Base-by-base conservation (phyloP, 768 basidiomycete species). In the Crepidotus variabilis region DNA sequence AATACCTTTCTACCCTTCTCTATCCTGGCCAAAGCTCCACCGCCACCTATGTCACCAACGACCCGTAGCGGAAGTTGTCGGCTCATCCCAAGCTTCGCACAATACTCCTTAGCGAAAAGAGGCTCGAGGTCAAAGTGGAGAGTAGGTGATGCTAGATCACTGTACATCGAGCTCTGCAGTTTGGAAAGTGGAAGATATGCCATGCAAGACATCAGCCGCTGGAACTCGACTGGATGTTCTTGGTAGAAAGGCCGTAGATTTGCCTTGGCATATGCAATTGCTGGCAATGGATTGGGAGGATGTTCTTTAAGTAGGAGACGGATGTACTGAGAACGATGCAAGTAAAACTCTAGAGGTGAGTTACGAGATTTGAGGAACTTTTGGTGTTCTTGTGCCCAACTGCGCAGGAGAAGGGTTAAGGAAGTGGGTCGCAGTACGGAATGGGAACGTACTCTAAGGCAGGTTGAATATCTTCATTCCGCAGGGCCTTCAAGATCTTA, bases 1-100 rank as follows among this genome's bases (percentile, higher is more conserved):
- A 98, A 91, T 23, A 98, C 91, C 59, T 87, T 89, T 58, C 92
- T 81, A 6, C 93, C 95, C 69, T 98, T 98, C 74, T 96, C 93
- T 46, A 98, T 95, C 65, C 89, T 84, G 6, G 90, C 87, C 55
- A 98, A 71, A 0, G 95, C 94, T 2, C 95, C 94, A 4, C 92
- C 90, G 0, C 90, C 92, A 1, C 96, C 97, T 51, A 98, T 88
- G 63, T 96, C 94, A 2, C 92, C 92, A 2, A 95, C 88, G 2
- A 97, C 92, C 39, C 86, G 80, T 46, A 99, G 77, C 1, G 94
- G 92, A 11, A 91, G 84, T 63, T 96, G 92, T 56, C 88, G 80
- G 61, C 95, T 91, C 88, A 96, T 89, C 2, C 90, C 91, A 16
- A 95, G 72, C 61, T 81, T 86, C 11, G 88, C 85, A 63, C 95